phyloP scores from a whole-genome alignment of 169 alveolate genomes.

The Sarcocystis neurona region DNA sequence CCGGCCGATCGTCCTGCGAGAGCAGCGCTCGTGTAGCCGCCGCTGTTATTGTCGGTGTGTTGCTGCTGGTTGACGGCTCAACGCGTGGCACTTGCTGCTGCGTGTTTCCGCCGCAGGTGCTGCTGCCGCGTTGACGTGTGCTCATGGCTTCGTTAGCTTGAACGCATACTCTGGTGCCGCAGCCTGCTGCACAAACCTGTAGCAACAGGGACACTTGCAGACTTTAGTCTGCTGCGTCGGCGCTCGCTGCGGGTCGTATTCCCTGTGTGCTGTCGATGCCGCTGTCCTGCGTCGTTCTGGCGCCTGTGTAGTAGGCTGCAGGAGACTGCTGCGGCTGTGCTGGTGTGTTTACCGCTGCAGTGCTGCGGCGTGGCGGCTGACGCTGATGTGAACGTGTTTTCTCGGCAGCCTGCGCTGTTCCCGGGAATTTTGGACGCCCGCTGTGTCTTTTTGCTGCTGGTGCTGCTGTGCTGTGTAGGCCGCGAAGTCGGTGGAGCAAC shows the following conservation, averaged over 20 bases:
- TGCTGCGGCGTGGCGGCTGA: not conserved
- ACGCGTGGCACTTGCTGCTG: slow-evolving; percentile 2
- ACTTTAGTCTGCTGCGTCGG: too few relatives aligned
- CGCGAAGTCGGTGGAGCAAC: slow-evolving; percentile 54
- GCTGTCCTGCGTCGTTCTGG: too few relatives aligned
- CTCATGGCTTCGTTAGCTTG: too few relatives aligned
- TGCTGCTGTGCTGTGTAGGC: slow-evolving; percentile 14
- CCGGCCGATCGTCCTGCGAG: not conserved
- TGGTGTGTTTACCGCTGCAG: not conserved
- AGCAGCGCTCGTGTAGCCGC: not conserved
- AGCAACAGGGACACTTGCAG: too few relatives aligned
- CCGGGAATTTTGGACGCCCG: not conserved
- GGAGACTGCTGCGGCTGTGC: not conserved
- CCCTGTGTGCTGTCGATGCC: too few relatives aligned
- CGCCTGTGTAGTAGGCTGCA: too few relatives aligned
- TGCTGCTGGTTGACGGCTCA: not conserved
- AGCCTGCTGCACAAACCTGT: too few relatives aligned
- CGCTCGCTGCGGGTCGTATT: too few relatives aligned
- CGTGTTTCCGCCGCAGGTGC: not conserved
- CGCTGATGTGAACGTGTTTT: not conserved
- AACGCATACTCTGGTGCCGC: too few relatives aligned
- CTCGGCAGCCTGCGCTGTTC: not conserved
- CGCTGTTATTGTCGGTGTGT: not conserved
- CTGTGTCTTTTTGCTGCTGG: not conserved
- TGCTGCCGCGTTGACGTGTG: not conserved